Base-by-base conservation (phyloP, 306 rosid genomes). In the Coriaria nepalensis region DNA sequence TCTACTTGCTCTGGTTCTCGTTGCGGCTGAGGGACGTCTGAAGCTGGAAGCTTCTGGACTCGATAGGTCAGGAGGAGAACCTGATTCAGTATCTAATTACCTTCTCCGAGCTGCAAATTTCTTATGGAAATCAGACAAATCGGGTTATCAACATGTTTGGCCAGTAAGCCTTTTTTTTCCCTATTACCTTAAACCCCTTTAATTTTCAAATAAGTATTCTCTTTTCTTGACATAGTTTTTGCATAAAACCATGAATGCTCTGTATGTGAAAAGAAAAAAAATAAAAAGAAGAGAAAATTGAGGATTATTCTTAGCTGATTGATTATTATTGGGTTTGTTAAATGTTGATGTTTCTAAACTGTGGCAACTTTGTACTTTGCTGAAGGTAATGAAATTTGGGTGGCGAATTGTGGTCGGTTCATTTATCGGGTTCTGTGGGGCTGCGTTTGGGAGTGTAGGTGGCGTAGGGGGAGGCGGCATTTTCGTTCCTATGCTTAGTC, bases 381-480 rank as follows among this genome's bases (percentile, higher is more conserved):
- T n/a, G 37, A 77, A 92, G 98, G 98, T 77, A 20, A 56, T 92
- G 83, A 45, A 79, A 57, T 85, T 92, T 50, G 95, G 94, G 42
- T 92, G 96, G 98, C 49, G 62, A 78, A 75, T 77, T 47, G 58
- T 92, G 6, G 47, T 77, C 50, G 96, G 96, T 6, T 53, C 60
- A 8, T 8, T 82, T 11, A 37, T 92, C 57, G 98, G 96, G 34
- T 92, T 92, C 52, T 73, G 74, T 52, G 98, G 98, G 43, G 98
- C 87, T 0, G 86, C 98, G 4, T 92, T 82, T 55, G 96, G 98
- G 54, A 92, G 98, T 55, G 94, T 92, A 0, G 98, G 98, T 9
- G 98, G 98, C 10, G 92, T 90, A 33, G 98, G 98, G 45, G 98
- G 98, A 1, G 98, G 98, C 32, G 98, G 98, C 48, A 85, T 92